Evolutionary conservation across 2,329 filamentous ascomycete genomes (phyloP), one percentile per base, ranked within the genome.

Genomic region (Didymella segeticola): DNA sequence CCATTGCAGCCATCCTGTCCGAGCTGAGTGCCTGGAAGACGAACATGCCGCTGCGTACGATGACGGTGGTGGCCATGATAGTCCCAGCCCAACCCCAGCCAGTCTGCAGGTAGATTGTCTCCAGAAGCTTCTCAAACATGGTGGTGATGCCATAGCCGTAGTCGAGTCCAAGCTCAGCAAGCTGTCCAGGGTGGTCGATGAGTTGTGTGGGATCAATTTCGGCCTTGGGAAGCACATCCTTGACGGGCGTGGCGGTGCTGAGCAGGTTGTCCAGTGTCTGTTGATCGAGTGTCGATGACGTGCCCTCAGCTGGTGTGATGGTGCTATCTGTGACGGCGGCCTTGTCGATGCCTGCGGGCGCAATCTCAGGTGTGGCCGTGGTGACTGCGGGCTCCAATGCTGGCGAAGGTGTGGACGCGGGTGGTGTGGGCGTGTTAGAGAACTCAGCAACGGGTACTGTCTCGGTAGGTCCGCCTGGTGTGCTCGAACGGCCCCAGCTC

Each of bases 61-160:
- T 53, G 1, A 92, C 27, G 27, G 89, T 87, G 0, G 88, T 83
- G 4, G 82, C 74, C 37, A 88, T 75, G 64, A 97, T 89, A 55
- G 89, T 85, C 1, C 79, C 86, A 81, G 90, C 92, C 95, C 95
- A 98, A 11, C 91, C 90, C 49, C 91, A 76, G 29, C 89, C 91
- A 6, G 71, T 78, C 64, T 83, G 88, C 57, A 97, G 80, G 76
- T 99, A 91, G 33, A 96, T 71, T 70, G 93, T 86, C 79, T 99
- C 95, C 10, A 98, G 77, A 2, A 85, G 19, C 81, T 83, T 93
- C 77, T 97, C 83, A 74, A 95, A 86, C 14, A 85, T 62, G 4
- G 87, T 78, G 0, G 92, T 90, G 5, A 90, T 85, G 14, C 93
- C 93, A 79, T 80, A 93, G 70, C 93, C 92, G 68, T 89, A 98